Evolutionary conservation across 208 protist species (phyloP).

Genomic region (Leishmania martiniquensis): DNA sequence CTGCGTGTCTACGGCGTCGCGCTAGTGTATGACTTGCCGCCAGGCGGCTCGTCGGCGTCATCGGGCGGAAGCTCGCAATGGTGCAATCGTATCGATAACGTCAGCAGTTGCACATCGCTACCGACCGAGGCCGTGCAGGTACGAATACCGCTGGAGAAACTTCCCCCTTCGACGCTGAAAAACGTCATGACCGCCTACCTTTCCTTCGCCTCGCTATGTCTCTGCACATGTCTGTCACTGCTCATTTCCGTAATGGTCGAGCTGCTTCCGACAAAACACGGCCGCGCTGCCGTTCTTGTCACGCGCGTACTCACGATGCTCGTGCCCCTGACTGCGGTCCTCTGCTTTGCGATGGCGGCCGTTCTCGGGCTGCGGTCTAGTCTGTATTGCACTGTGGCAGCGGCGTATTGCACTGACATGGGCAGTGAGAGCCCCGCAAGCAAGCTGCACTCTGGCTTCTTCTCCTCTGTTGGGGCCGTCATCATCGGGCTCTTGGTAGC

Average conservation of each 20-base stretch:
- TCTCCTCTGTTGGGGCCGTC: constrained; percentile 27
- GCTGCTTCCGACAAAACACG: constrained; percentile 19
- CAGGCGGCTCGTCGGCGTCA: not conserved
- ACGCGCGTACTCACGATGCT: constrained; percentile 23
- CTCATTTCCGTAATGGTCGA: constrained; percentile 26
- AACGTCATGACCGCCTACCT: constrained; percentile 54
- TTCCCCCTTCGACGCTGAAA: constrained; percentile 5
- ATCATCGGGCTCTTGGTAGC: constrained; percentile 26
- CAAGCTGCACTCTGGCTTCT: constrained; percentile 38
- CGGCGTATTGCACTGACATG: constrained; percentile 30
- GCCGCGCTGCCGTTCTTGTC: not conserved
- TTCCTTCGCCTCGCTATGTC: constrained; percentile 30
- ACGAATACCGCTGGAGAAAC: not conserved
- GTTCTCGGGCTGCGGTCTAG: constrained; percentile 28
- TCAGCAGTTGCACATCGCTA: not conserved
- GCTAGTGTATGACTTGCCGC: constrained; percentile 36
- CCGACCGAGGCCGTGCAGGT: not conserved
- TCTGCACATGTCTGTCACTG: constrained; percentile 32
- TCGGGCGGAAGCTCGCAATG: not conserved
- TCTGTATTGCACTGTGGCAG: constrained; percentile 28
- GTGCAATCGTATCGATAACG: not conserved
- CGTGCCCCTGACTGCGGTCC: constrained; percentile 21
- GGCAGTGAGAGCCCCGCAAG: constrained; percentile 1
- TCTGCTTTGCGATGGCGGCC: constrained; percentile 40
- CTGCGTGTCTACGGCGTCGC: constrained; percentile 44